Percentiles rank a stretch among this genome's conserved stretches.
Evolutionary conservation across 106 monocot genomes (phyloP).

Genomic region (Amphibolis antarctica): DNA sequence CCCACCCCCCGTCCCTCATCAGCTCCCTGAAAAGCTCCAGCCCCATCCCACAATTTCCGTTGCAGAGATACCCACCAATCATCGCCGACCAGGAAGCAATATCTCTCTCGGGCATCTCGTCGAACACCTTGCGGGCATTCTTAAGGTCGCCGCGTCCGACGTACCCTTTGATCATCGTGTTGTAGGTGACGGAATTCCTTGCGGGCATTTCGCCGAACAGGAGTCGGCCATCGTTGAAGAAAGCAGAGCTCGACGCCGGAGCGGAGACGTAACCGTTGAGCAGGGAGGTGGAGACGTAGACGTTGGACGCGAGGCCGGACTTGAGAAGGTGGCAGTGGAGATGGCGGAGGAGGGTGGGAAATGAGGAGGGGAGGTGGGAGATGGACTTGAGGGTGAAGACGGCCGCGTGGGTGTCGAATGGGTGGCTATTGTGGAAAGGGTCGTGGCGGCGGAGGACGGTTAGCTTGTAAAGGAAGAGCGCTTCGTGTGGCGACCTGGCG

Average conservation of each 20-base stretch:
- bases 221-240: conserved; percentile 16
- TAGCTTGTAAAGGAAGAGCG: conserved; percentile 5
- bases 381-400: conserved; percentile 43
- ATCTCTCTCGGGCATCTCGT: conserved; percentile 40
- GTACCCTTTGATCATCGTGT: conserved; percentile 45
- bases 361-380: conserved; percentile 11
- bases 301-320: conserved; percentile 19
- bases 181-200: conserved; percentile 28
- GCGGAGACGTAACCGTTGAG: conserved; percentile 29
- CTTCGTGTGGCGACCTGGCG: conserved; percentile 7
- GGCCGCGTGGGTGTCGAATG: conserved; percentile 29
- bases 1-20: conserved; percentile 4
- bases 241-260: conserved; percentile 16
- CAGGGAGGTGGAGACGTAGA: conserved; percentile 47
- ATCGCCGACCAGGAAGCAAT: conserved; percentile 46
- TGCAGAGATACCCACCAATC: conserved; percentile 33
- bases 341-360: conserved; percentile 15
- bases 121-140: conserved; percentile 31
- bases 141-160: conserved; percentile 4
- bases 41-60: conserved; percentile 5
- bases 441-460: neutral
- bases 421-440: neutral
- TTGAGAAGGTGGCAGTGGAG: conserved; percentile 58
- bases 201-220: conserved; percentile 59
- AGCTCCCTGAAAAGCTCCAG: conserved; percentile 44